Base-by-base conservation (phyloP, 805 yeast genomes). In the Candida chilensis region DNA sequence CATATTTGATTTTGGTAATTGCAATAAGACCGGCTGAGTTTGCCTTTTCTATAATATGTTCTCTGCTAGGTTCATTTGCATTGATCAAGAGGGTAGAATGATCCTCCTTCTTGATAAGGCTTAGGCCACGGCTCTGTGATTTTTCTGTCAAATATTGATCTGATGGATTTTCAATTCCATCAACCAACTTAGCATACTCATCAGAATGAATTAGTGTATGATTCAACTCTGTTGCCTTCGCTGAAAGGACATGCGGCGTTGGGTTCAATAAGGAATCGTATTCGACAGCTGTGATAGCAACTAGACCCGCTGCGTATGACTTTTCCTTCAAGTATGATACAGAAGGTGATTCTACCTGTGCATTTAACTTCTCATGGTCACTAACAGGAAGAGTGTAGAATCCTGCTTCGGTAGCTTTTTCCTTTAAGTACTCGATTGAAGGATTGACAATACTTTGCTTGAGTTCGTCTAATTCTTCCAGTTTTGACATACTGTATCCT, bases 381-480 rank as follows among this genome's bases (percentile, higher is more conserved):
- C 32, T 31, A n/a, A 28, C 27, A 17, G 37, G 27, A 9, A 48
- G 10, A 11, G 42, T 18, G 5, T 31, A 24, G 16, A 20, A 35
- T 4, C 44, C 45, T 5, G 30, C 25, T 8, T 19, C 18, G 6
- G 38, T 32, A 5, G 57, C 50, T 24, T 41, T 48, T 14, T 40
- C 47, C n/a, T 37, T 40, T 15, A 58, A 34, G 32, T 47, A 47
- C 3, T 47, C 49, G 11, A 27, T 30, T 2, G 42, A 27, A 24
- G 54, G 58, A 10, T 31, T 10, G n/a, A n/a, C n/a, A n/a, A n/a
- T n/a, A n/a, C 30, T 5, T 22, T 33, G 28, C 31, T 36, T 36
- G 11, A 19, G 11, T 8, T 14, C 21, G 25, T n/a, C 22, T 28
- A 2, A 27, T 16, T 13, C 31, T 30, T 8, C 24, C 19, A 8